Base-by-base conservation (phyloP, 2,329 filamentous ascomycete genomes). In the Fusarium citri region DNA sequence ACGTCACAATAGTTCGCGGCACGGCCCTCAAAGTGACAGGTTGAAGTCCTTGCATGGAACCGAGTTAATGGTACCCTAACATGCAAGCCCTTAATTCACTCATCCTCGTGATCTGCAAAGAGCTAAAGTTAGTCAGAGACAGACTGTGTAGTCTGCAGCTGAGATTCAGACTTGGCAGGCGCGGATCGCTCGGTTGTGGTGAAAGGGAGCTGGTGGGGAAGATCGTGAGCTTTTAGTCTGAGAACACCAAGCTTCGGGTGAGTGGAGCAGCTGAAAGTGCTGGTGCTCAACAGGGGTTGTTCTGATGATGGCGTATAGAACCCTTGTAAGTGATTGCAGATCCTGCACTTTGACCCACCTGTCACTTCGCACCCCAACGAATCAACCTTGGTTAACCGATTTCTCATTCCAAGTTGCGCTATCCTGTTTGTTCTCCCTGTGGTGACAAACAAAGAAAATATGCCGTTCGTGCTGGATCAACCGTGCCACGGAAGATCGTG, bases 281-380 rank as follows among this genome's bases (percentile, higher is more conserved):
- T 14, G 40, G 25, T 51, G 49, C 8, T 51, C 14, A 28, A 51
- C 49, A 51, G 49, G 49, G 49, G 31, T 11, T 34, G 28, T 18
- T 26, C 12, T 26, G 18, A 22, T 28, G 31, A 51, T 51, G 49
- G 34, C 18, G 37, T 41, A 25, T 1, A 28, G 14, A 26, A 51
- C n/a, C 49, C 49, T 51, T 51, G 49, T 51, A 26, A 41, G 49
- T 51, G 18, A 51, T 51, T 51, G 49, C 34, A 51, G 49, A 51
- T 51, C 49, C 31, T 51, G 34, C 31, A 42, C 23, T 51, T 22
- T 8, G 49, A 37, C 34, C 49, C 49, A 51, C 49, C 49, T 51
- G 49, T 51, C 49, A 41, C 49, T n/a, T 51, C 31, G 14, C 31
- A 16, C 6, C 8, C 10, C 12, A 41, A 41, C 49, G 34, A 51